These are phyloP conservation scores for Trichoderma orchidacearum DNA, from an alignment of 495 filamentous ascomycete species.

Conservation along the genomic window DNA sequence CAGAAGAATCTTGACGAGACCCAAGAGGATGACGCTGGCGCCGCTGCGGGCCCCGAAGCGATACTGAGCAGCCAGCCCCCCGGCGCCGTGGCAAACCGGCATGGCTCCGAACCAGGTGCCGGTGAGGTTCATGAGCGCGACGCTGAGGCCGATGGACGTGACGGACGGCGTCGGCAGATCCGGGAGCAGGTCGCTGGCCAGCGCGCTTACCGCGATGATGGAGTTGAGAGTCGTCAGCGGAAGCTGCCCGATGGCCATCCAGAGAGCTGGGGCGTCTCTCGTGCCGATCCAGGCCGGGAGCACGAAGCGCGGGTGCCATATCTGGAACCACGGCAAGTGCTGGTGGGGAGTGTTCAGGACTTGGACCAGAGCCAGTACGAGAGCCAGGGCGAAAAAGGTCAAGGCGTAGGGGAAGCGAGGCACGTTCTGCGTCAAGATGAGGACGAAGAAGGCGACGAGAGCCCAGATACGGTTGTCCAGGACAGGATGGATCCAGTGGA, in stretches of 20 bases:
- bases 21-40: slow-evolving; percentile 66
- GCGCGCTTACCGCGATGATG: slow-evolving; percentile 66
- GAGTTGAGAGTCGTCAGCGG: slow-evolving; percentile 87
- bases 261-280: slow-evolving; percentile 16
- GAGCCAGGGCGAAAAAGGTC: slow-evolving; percentile 48
- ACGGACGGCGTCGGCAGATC: slow-evolving; percentile 48
- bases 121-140: slow-evolving; percentile 68
- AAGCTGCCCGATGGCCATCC: slow-evolving; percentile 64
- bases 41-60: slow-evolving; percentile 85
- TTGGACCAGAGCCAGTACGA: slow-evolving; percentile 39
- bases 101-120: slow-evolving; percentile 88
- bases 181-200: slow-evolving; percentile 63
- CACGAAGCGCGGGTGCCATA: slow-evolving; percentile 34
- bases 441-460: slow-evolving; percentile 50
- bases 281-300: slow-evolving; percentile 24
- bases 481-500: slow-evolving; percentile 43
- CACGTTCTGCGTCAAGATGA: slow-evolving; percentile 47
- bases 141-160: slow-evolving; percentile 65
- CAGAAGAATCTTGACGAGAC: slow-evolving; percentile 58
- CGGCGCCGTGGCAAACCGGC: slow-evolving; percentile 90
- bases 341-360: slow-evolving; percentile 7
- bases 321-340: slow-evolving; percentile 29
- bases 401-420: slow-evolving; percentile 64
- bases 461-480: slow-evolving; percentile 66
- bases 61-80: slow-evolving; percentile 78